These are phyloP conservation scores for Phyllosticta capitalensis DNA, from an alignment of 2,329 filamentous ascomycete species.

Conservation along the genomic window DNA sequence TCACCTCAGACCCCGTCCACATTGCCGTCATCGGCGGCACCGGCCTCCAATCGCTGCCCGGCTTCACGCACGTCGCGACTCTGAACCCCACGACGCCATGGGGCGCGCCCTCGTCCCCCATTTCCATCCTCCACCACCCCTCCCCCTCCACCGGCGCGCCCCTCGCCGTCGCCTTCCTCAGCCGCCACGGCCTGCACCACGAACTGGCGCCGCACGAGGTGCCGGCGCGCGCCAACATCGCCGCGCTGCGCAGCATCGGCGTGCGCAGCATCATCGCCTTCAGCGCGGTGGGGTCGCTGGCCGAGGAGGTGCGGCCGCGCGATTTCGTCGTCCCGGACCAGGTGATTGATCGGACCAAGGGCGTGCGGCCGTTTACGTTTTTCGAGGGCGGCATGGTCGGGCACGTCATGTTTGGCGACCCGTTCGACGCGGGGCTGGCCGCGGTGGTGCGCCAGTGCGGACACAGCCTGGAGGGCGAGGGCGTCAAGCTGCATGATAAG, in stretches of 20 bases:
- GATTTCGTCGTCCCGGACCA: conserved; percentile 97
- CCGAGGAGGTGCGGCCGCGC: conserved; percentile 85
- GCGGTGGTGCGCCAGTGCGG: conserved; percentile 72
- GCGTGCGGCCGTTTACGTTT: conserved; percentile 87
- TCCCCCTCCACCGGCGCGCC: conserved; percentile 55
- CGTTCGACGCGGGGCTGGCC: conserved; percentile 74
- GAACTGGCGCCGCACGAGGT: conserved; percentile 89
- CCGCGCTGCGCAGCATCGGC: conserved; percentile 84
- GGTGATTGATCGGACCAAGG: conserved; percentile 95
- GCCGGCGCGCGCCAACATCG: conserved; percentile 90
- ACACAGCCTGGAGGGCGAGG: conserved; percentile 67
- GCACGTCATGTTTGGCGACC: conserved; percentile 91
- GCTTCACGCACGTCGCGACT: conserved; percentile 74
- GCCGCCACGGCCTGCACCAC: conserved; percentile 83
- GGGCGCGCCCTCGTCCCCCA: conserved; percentile 67
- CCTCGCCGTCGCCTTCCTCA: conserved; percentile 75
- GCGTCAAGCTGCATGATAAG: conserved; percentile 71
- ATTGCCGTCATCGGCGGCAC: conserved; percentile 59
- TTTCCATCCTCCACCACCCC: conserved; percentile 81
- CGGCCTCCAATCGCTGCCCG: conserved; percentile 76
- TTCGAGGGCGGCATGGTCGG: conserved; percentile 88
- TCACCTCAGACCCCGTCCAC: conserved; percentile 34
- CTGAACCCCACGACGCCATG: conserved; percentile 76
- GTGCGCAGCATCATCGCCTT: conserved; percentile 90
- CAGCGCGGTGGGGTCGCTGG: conserved; percentile 84